Conservation (phyloP, 2,329 filamentous ascomycete species). For the Neopestalotiopsis rosae region DNA sequence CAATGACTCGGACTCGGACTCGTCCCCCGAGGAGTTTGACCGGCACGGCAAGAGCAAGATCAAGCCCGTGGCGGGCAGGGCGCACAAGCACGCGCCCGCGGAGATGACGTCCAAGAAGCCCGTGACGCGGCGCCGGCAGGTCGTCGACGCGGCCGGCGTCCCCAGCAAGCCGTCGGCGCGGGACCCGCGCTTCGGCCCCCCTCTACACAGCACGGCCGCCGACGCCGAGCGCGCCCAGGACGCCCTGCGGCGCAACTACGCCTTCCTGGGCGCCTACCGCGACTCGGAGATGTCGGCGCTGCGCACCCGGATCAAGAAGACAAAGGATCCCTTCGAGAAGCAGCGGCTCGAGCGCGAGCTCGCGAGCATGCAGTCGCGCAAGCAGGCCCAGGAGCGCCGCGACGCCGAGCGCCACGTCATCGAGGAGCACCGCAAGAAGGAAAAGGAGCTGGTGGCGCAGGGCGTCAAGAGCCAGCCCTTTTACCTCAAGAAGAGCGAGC, state of each 20-base stretch:
- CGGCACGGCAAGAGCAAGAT: slow-evolving; percentile 33
- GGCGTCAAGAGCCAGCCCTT: slow-evolving; percentile 81
- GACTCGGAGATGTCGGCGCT: slow-evolving; percentile 82
- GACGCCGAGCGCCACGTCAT: slow-evolving; percentile 74
- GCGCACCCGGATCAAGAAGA: slow-evolving; percentile 68
- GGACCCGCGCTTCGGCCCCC: slow-evolving; percentile 88
- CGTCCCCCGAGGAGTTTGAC: slow-evolving; percentile 42
- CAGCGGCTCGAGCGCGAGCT: slow-evolving; percentile 76
- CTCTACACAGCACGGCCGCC: slow-evolving; percentile 52
- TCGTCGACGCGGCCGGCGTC: slow-evolving; percentile 58
- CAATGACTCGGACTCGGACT: slow-evolving; percentile 18
- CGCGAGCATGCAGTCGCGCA: slow-evolving; percentile 77
- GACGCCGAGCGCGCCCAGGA: slow-evolving; percentile 55
- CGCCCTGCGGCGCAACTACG: slow-evolving; percentile 74
- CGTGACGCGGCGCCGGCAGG: slow-evolving; percentile 80
- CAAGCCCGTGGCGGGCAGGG: slow-evolving; percentile 45
- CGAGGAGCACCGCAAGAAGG: slow-evolving; percentile 76
- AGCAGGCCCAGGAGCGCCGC: slow-evolving; percentile 72
- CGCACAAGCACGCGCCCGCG: slow-evolving; percentile 88
- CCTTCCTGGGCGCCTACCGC: slow-evolving; percentile 87
- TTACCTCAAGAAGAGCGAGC: slow-evolving; percentile 89
- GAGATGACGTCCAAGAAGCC: slow-evolving; percentile 83
- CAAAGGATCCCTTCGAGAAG: slow-evolving; percentile 51
- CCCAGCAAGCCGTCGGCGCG: slow-evolving; percentile 61
- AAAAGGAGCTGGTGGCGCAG: slow-evolving; percentile 83